Base-by-base conservation (phyloP, 805 yeast species). In the Nakazawaea anatomiae region DNA sequence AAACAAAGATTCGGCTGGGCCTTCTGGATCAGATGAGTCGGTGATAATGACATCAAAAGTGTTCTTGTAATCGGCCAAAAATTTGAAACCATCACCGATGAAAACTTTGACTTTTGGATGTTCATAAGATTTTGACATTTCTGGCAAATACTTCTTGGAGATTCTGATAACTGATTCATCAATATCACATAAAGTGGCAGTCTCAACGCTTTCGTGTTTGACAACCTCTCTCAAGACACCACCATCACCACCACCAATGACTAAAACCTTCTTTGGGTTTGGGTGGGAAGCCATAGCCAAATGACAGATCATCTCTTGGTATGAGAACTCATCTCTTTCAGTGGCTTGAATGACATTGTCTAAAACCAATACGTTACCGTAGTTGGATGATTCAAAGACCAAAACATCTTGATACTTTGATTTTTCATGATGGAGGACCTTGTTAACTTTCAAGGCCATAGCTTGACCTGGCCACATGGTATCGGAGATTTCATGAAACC, bases 391-490 rank as follows among this genome's bases (percentile, higher is more conserved):
- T 72, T 91, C 88, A 75, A 92, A 94, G 49, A 94, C 94, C 52
- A 92, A 75, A 18, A 92, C 91, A 64, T 92, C 98, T 75, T 92
- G 99, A 71, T 87, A 92, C 69, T 84, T 79, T 54, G 97, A 88
- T 69, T 85, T 79, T 68, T 86, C 96, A 55, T 80, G 86, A 71
- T 87, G 90, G 58, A 92, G 77, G 48, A 92, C 80, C 69, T 90
- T 83, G 59, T 92, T 89, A 52, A 92, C 98, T 57, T 83, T 80
- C 60, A 92, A 76, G 48, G 90, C 80, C 94, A 94, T 85, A 59
- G 97, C 98, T 77, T 91, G 96, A 58, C 99, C 99, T 32, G 99
- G 98, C 96, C 97, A 92, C 89, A 89, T 87, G 66, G 96, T 88
- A 69, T 91, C 89, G 58, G 96, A 87, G 68, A 87, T 77, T 71